Percentiles rank a stretch among this genome's conserved stretches.
These are phyloP conservation scores for Leccinum fuscescens DNA, from an alignment of 1,284 basidiomycete species.

Conservation along the genomic window DNA sequence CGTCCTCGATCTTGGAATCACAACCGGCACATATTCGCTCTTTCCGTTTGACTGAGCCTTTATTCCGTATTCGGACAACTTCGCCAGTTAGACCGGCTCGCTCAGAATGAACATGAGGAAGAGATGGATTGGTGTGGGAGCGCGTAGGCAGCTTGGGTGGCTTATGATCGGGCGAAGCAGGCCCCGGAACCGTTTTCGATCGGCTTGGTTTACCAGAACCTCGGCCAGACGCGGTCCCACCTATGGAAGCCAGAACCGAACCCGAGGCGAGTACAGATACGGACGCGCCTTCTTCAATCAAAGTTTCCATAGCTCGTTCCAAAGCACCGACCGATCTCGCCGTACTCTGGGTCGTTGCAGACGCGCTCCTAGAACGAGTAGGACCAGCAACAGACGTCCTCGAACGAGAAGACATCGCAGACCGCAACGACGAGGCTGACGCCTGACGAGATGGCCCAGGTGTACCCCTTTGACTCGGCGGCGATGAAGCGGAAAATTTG, in stretches of 20 bases:
- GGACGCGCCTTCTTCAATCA: conserved; percentile 44
- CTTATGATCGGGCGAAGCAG: conserved; percentile 42
- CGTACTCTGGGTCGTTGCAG: conserved; percentile 31
- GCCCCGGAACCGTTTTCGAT: conserved; percentile 46
- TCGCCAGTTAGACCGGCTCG: conserved; percentile 26
- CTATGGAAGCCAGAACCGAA: conserved; percentile 31
- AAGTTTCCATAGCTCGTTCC: conserved; percentile 49
- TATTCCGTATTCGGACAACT: conserved; percentile 27
- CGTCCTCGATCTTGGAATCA: conserved; percentile 66
- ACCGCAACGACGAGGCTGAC: conserved; percentile 27
- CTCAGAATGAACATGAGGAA: conserved; percentile 34
- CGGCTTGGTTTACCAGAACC: conserved; percentile 36
- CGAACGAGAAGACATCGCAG: conserved; percentile 18
- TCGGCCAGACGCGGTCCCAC: conserved; percentile 32
- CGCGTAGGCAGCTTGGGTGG: conserved; percentile 54
- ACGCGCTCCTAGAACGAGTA: conserved; percentile 28
- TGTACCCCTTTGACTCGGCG: conserved; percentile 5
- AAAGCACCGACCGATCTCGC: conserved; percentile 33
- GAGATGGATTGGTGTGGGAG: conserved; percentile 49
- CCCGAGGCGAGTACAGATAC: conserved; percentile 30
- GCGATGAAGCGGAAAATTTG: conserved; percentile 23
- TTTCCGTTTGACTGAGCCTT: conserved; percentile 21
- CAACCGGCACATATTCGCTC: conserved; percentile 65
- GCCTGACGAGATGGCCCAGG: conserved; percentile 24
- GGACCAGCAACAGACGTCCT: conserved; percentile 22